Evolutionary conservation across 192 early-diverging fungal genomes (phyloP).

Genomic region (Tieghemiomyces parasiticus): DNA sequence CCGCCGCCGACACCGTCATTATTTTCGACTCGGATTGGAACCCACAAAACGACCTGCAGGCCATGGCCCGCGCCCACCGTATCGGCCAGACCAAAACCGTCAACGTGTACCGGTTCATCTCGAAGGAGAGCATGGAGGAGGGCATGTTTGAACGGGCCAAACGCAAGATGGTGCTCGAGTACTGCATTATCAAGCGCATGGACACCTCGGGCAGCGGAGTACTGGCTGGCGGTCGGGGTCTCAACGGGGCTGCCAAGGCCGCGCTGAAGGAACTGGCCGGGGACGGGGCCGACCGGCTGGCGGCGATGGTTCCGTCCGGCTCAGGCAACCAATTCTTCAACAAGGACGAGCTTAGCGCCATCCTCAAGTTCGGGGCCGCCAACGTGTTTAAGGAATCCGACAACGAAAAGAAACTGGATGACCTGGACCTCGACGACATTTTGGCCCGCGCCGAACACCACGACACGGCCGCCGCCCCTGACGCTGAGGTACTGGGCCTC

Average conservation of each 20-base stretch:
- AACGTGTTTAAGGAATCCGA: constrained; percentile 83
- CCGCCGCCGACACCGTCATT: constrained; percentile 94
- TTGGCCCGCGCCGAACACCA: constrained; percentile 86
- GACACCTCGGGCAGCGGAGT: constrained; percentile 80
- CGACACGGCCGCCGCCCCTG: constrained; percentile 53
- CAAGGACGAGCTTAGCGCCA: constrained; percentile 74
- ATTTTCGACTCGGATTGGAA: constrained; percentile 93
- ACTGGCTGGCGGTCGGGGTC: constrained; percentile 25
- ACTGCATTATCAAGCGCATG: constrained; percentile 99
- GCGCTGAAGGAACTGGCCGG: constrained; percentile 21
- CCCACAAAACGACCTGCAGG: constrained; percentile 94
- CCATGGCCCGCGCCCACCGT: constrained; percentile 95
- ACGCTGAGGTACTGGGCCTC: constrained; percentile 34
- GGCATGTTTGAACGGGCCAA: constrained; percentile 97
- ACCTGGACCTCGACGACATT: constrained; percentile 95
- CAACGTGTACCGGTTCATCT: constrained; percentile 94
- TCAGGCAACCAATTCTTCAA: constrained; percentile 6
- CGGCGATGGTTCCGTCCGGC: neutral
- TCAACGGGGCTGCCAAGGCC: constrained; percentile 19
- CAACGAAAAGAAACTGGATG: constrained; percentile 66
- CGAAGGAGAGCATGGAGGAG: constrained; percentile 96
- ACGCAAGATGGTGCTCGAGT: constrained; percentile 98
- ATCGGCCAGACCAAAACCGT: constrained; percentile 97
- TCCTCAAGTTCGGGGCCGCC: constrained; percentile 97
- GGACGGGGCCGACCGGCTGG: constrained; percentile 11